Conservation (phyloP, 345 rosid species). For the Gossypium arboreum region DNA sequence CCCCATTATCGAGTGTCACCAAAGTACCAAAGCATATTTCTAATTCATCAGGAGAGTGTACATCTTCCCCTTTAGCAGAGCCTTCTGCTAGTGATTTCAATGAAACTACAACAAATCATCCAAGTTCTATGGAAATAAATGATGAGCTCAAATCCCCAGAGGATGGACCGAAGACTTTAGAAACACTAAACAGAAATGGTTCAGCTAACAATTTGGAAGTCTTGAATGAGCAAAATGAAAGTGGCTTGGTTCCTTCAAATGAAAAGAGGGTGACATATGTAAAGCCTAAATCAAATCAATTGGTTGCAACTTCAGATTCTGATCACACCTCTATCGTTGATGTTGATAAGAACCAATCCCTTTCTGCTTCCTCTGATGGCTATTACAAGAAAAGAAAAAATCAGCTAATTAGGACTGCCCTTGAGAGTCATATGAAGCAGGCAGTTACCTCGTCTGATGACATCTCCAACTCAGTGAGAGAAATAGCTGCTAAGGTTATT, state of each 20-base stretch:
- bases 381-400: constrained; percentile 79
- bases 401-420: constrained; percentile 74
- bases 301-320: constrained; percentile 67
- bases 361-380: constrained; percentile 48
- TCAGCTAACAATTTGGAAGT: constrained; percentile 34
- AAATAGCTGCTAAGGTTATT: constrained; percentile 32
- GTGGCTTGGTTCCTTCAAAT: constrained; percentile 33
- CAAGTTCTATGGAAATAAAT: constrained; percentile 35
- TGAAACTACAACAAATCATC: constrained; percentile 40
- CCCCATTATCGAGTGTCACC: constrained; percentile 38
- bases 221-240: constrained; percentile 36
- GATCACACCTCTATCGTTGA: constrained; percentile 22
- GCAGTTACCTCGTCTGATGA: constrained; percentile 29
- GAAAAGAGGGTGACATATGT: constrained; percentile 53
- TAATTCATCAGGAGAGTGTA: constrained; percentile 32
- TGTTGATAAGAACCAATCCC: constrained; percentile 34
- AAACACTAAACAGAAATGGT: constrained; percentile 35
- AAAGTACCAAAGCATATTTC: constrained; percentile 34
- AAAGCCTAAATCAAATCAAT: constrained; percentile 77
- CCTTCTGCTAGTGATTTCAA: constrained; percentile 30
- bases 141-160: constrained; percentile 34
- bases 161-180: constrained; percentile 38
- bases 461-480: constrained; percentile 31
- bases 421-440: constrained; percentile 36
- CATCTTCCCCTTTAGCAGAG: constrained; percentile 38